Evolutionary conservation across 768 basidiomycete species (phyloP).

Genomic region (Rhizopogon roseolus): DNA sequence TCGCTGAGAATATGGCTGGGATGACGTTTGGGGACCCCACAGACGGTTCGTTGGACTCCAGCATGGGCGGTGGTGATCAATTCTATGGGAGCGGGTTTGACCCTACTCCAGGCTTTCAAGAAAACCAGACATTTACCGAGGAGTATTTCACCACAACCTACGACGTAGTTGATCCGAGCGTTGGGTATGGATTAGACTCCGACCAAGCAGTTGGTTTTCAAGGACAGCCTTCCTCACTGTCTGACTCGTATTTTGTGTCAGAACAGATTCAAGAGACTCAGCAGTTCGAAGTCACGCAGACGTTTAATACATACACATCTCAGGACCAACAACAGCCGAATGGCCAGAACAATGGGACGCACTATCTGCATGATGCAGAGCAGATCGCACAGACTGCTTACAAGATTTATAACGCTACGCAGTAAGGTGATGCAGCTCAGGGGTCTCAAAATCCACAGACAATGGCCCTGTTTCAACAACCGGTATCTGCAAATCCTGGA

Average conservation of each 20-base stretch:
- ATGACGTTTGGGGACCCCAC: not conserved
- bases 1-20: not conserved
- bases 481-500: not conserved
- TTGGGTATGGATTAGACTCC: not conserved
- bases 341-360: not conserved
- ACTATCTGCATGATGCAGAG: not conserved
- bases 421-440: not conserved
- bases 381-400: not conserved
- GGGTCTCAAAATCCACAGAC: not conserved
- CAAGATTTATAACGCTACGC: not conserved
- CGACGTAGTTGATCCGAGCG: not conserved
- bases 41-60: not conserved
- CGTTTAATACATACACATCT: not conserved
- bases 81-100: not conserved
- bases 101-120: not conserved
- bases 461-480: not conserved
- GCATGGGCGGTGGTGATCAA: not conserved
- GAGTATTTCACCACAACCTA: not conserved
- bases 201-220: not conserved
- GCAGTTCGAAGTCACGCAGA: not conserved
- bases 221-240: not conserved
- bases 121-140: not conserved
- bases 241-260: not conserved
- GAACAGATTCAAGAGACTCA: not conserved
- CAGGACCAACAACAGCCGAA: not conserved